These are phyloP conservation scores for Sclerotinia spermophila DNA, from an alignment of 2,329 filamentous ascomycete species.

Conservation along the genomic window DNA sequence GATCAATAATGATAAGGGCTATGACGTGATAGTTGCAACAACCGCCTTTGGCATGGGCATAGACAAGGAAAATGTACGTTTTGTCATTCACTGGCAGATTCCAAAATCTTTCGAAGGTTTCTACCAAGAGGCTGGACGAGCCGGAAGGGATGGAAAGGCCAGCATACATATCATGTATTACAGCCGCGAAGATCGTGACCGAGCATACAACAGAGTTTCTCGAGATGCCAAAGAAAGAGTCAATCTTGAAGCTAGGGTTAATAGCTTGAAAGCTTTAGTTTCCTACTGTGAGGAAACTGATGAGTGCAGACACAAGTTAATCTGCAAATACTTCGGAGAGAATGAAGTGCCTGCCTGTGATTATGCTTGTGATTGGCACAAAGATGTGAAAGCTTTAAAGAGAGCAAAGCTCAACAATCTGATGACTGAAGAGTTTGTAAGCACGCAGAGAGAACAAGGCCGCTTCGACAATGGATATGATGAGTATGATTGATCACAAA, in stretches of 20 bases:
- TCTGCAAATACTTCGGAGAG: constrained; percentile 77
- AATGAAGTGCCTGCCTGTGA: constrained; percentile 56
- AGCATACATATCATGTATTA: constrained; percentile 89
- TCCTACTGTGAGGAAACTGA: constrained; percentile 76
- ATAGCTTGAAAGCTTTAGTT: constrained; percentile 66
- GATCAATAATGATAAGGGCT: constrained; percentile 70
- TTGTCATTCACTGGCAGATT: constrained; percentile 91
- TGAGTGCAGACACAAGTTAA: constrained; percentile 70
- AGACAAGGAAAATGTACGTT: constrained; percentile 90
- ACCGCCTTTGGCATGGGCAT: constrained; percentile 98
- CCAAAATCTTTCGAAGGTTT: constrained; percentile 94
- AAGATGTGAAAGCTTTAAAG: constrained; percentile 58
- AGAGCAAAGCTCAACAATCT: constrained; percentile 54
- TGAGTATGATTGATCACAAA: constrained; percentile 39
- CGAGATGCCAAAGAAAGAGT: constrained; percentile 45
- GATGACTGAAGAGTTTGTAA: constrained; percentile 59
- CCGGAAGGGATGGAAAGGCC: constrained; percentile 84
- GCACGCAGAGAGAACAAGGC: constrained; percentile 58
- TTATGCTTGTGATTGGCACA: constrained; percentile 76
- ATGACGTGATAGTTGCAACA: constrained; percentile 90
- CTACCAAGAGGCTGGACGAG: constrained; percentile 91
- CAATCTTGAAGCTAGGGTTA: constrained; percentile 50
- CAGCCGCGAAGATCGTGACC: constrained; percentile 78
- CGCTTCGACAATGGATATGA: constrained; percentile 55
- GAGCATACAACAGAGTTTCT: constrained; percentile 56